Conservation (phyloP, 352 stramenopile species). For the Phytophthora lateralis region DNA sequence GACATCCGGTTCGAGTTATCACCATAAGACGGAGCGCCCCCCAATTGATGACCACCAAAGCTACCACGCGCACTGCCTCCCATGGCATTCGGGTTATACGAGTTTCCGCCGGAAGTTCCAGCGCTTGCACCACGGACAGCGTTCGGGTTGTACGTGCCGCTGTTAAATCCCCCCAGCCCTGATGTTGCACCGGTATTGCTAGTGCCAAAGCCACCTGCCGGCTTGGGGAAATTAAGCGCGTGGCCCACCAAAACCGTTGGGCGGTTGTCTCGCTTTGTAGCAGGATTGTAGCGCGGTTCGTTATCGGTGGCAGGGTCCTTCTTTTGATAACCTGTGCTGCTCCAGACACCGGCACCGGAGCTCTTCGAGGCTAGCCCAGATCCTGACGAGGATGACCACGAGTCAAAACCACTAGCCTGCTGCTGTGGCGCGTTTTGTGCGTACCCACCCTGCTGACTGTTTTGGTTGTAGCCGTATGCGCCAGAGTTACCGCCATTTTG, state of each 20-base stretch:
- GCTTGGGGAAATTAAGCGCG: constrained; percentile 77
- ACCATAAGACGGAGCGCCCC: constrained; percentile 40
- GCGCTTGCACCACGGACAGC: constrained; percentile 38
- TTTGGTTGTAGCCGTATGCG: constrained; percentile 33
- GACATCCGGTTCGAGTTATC: constrained; percentile 73
- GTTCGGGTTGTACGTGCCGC: constrained; percentile 51
- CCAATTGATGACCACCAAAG: constrained; percentile 27
- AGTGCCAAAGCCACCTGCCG: constrained; percentile 38
- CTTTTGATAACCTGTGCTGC: constrained; percentile 83
- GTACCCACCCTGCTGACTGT: constrained; percentile 26
- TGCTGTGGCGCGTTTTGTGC: constrained; percentile 30
- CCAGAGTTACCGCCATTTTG: constrained; percentile 30
- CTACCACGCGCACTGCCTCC: constrained; percentile 25
- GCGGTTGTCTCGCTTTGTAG: constrained; percentile 74
- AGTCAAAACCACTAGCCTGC: constrained; percentile 54
- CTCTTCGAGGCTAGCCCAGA: constrained; percentile 47
- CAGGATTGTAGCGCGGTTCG: constrained; percentile 55
- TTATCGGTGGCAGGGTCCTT: constrained; percentile 45
- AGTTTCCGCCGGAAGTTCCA: constrained; percentile 26
- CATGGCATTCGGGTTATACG: constrained; percentile 30
- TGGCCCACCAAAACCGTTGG: constrained; percentile 85
- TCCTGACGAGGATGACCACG: constrained; percentile 48
- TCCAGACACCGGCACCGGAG: constrained; percentile 69
- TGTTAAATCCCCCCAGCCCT: constrained; percentile 48
- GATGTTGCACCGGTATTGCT: constrained; percentile 43